Percentiles rank a stretch among this genome's conserved stretches.
Conservation (phyloP, 805 yeast species). For the Phaffomyces thermotolerans region DNA sequence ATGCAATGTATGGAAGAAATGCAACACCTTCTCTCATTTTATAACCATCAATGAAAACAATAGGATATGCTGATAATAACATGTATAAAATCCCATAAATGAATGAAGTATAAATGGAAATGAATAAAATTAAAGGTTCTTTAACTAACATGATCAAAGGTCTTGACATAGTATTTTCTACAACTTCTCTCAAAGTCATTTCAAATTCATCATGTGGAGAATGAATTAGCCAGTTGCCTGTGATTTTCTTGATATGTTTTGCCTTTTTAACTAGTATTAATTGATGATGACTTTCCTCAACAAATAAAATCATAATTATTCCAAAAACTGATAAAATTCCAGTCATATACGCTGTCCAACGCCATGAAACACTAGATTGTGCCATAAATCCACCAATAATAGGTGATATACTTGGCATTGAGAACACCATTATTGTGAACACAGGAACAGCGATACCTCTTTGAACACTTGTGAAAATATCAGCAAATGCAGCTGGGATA, state of each 20-base stretch:
- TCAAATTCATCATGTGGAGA: conserved; percentile 67
- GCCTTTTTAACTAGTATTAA: conserved; percentile 62
- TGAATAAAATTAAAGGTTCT: conserved; percentile 66
- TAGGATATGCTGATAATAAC: conserved; percentile 68
- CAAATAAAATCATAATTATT: conserved; percentile 35
- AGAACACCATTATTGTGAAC: conserved; percentile 68
- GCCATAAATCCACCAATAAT: conserved; percentile 65
- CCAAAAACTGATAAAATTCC: conserved; percentile 53
- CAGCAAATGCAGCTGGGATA: conserved; percentile 83
- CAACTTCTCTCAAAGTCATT: conserved; percentile 49
- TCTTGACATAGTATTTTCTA: conserved; percentile 54
- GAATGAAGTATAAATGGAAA: conserved; percentile 68
- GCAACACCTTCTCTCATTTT: conserved; percentile 55
- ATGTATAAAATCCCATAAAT: conserved; percentile 75
- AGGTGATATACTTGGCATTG: conserved; percentile 80
- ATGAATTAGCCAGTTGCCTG: conserved; percentile 78
- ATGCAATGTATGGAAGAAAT: conserved; percentile 72
- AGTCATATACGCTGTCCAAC: conserved; percentile 72
- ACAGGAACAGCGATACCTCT: conserved; percentile 73
- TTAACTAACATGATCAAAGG: conserved; percentile 60
- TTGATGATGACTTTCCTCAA: conserved; percentile 68
- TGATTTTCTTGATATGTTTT: conserved; percentile 47
- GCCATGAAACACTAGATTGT: conserved; percentile 62
- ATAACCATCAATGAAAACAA: conserved; percentile 58
- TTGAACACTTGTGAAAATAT: conserved; percentile 54